Evolutionary conservation across 2,329 filamentous ascomycete species (phyloP).

Genomic region (Fusarium transvaalense): DNA sequence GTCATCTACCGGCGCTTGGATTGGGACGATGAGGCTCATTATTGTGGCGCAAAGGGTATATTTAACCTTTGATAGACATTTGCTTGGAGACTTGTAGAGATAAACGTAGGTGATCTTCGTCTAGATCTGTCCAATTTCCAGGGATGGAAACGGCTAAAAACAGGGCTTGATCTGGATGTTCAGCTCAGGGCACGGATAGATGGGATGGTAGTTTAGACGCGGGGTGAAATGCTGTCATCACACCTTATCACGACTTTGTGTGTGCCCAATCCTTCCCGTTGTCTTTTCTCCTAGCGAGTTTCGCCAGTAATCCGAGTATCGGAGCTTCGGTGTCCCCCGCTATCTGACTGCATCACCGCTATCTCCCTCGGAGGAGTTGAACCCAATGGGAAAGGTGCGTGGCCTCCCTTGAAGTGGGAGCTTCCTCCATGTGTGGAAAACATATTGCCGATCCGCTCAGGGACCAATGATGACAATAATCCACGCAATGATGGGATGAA

Average conservation of each 20-base stretch:
- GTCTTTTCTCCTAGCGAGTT: constrained; percentile 25
- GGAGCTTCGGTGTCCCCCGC: constrained; percentile 13
- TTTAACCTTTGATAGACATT: not conserved
- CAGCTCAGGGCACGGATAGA: not conserved
- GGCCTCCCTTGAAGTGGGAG: not conserved
- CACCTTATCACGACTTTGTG: constrained; percentile 14
- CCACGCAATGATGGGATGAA: constrained; percentile 3
- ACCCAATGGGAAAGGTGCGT: constrained; percentile 15
- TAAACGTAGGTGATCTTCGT: not conserved
- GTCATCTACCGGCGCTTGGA: constrained; percentile 11
- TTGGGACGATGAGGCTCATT: not conserved
- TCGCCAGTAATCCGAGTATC: constrained; percentile 4
- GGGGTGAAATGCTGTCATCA: constrained; percentile 21
- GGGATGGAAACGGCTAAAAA: not conserved
- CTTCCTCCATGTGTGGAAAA: constrained; percentile 3
- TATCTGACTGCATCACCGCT: constrained; percentile 14
- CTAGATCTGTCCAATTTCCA: constrained; percentile 1
- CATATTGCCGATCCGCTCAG: constrained; percentile 16
- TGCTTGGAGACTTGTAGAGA: not conserved
- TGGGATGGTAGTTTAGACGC: not conserved
- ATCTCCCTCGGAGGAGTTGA: constrained; percentile 12
- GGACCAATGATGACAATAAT: constrained; percentile 4
- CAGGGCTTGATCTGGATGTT: not conserved
- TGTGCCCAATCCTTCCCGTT: constrained; percentile 23
- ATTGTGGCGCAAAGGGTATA: not conserved